Percentiles rank a stretch among this genome's conserved stretches.
Evolutionary conservation across 2,329 filamentous ascomycete species (phyloP).

Genomic region (Aspergillus neotritici): DNA sequence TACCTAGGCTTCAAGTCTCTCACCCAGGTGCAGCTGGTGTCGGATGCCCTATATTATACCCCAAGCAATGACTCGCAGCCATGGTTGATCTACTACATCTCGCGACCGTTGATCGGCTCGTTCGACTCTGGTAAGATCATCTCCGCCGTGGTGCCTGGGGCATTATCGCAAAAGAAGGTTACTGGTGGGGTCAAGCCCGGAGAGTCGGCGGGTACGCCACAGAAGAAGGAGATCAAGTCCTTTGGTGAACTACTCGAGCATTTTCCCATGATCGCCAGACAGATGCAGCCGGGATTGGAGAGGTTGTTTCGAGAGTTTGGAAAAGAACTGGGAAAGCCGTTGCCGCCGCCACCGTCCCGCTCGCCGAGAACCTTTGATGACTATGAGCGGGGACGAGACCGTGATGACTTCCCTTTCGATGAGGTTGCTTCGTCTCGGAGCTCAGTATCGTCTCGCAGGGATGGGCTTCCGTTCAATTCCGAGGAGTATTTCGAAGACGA

Average conservation of each 20-base stretch:
- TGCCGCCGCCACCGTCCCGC: slow-evolving; percentile 63
- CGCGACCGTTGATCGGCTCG: slow-evolving; percentile 74
- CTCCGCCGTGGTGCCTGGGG: slow-evolving; percentile 54
- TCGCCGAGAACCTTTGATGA: slow-evolving; percentile 51
- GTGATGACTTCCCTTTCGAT: slow-evolving; percentile 34
- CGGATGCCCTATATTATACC: slow-evolving; percentile 81
- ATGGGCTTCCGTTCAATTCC: slow-evolving; percentile 50
- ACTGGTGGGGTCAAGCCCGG: slow-evolving; percentile 22
- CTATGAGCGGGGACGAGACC: slow-evolving; percentile 42
- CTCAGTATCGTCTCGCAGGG: slow-evolving; percentile 28
- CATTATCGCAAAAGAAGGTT: slow-evolving; percentile 28
- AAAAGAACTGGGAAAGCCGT: slow-evolving; percentile 73
- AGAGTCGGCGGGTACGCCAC: slow-evolving; percentile 33
- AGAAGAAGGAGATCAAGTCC: slow-evolving; percentile 83
- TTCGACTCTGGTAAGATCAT: slow-evolving; percentile 71
- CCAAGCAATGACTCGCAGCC: slow-evolving; percentile 83
- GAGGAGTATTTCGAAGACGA: slow-evolving; percentile 78
- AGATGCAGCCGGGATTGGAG: slow-evolving; percentile 91
- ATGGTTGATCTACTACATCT: slow-evolving; percentile 97
- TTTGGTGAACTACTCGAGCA: slow-evolving; percentile 86
- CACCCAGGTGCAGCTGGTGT: slow-evolving; percentile 79
- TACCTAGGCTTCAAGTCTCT: slow-evolving; percentile 77
- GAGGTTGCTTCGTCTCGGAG: slow-evolving; percentile 32
- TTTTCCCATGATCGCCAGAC: slow-evolving; percentile 91
- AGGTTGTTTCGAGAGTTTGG: slow-evolving; percentile 85